A percentile compares a stretch with the other conserved stretches of the same genome.
These are phyloP conservation scores for Ceratobasidium sp. DNA, from an alignment of 1,284 basidiomycete genomes.

Conservation along the genomic window DNA sequence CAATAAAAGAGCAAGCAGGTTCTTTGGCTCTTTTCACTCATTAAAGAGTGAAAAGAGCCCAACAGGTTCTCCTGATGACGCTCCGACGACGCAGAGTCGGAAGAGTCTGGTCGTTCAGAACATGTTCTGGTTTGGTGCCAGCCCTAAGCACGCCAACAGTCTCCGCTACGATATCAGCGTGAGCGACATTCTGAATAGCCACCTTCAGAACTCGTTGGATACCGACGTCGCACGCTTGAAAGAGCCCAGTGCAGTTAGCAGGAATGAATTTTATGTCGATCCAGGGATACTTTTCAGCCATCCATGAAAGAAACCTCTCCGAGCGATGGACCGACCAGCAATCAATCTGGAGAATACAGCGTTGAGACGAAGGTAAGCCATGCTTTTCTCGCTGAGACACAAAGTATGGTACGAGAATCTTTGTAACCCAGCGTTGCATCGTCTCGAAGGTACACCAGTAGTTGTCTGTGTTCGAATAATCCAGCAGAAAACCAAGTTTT, in stretches of 20 bases:
- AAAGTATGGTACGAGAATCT: constrained; percentile 3
- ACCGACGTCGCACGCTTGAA: constrained; percentile 58
- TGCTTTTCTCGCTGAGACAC: neutral
- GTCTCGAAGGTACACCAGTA: neutral
- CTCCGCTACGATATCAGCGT: constrained; percentile 52
- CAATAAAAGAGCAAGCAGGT: too few species aligned
- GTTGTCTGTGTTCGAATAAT: neutral
- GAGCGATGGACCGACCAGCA: constrained; percentile 61
- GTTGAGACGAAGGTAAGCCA: constrained; percentile 6
- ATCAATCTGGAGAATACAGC: constrained; percentile 57
- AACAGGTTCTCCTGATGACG: too few species aligned
- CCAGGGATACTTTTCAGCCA: constrained; percentile 52
- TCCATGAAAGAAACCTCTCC: constrained; percentile 56
- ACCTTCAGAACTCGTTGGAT: constrained; percentile 57
- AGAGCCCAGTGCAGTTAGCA: constrained; percentile 51
- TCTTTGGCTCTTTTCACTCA: too few species aligned
- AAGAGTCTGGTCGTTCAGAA: constrained; percentile 7
- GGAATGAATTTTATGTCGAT: constrained; percentile 52
- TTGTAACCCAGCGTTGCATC: neutral
- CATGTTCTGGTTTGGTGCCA: neutral
- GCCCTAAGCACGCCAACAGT: neutral
- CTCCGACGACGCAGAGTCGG: constrained; percentile 21
- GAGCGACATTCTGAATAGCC: constrained; percentile 54
- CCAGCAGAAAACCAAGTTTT: neutral
- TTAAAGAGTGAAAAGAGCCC: too few species aligned